A percentile compares a stretch with the other conserved stretches of the same genome.
These are phyloP conservation scores for Plectosphaerella plurivora DNA, from an alignment of 2,329 filamentous ascomycete species.

Conservation along the genomic window DNA sequence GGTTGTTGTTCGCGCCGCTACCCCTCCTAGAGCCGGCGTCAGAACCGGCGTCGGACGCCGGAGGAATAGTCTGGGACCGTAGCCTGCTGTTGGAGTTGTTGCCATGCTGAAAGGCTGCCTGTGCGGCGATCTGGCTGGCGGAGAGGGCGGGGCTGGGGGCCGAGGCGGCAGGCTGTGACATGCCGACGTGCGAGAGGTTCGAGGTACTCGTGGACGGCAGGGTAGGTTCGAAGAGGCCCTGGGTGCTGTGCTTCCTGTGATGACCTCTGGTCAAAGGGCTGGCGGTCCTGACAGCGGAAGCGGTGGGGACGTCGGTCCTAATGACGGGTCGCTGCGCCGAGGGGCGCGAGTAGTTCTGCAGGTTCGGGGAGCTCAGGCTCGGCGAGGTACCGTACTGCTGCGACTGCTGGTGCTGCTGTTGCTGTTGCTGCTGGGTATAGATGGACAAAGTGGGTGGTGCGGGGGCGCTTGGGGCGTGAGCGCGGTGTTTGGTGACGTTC, in stretches of 20 bases:
- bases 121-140: conserved; percentile 76
- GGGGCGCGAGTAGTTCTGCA: conserved; percentile 57
- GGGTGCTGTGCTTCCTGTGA: conserved; percentile 64
- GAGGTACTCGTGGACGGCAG: conserved; percentile 59
- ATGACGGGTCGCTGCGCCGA: conserved; percentile 23
- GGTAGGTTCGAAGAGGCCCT: conserved; percentile 72
- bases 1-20: background rate
- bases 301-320: conserved; percentile 22
- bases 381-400: conserved; percentile 38
- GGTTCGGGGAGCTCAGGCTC: conserved; percentile 42
- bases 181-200: conserved; percentile 46
- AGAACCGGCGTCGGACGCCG: conserved; percentile 37
- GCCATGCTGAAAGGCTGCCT: conserved; percentile 67
- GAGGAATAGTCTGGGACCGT: conserved; percentile 69
- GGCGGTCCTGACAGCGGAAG: conserved; percentile 16
- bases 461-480: conserved; percentile 12
- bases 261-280: conserved; percentile 25
- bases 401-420: conserved; percentile 37
- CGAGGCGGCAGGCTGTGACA: conserved; percentile 40
- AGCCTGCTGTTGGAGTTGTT: conserved; percentile 46
- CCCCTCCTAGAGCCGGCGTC: conserved; percentile 23
- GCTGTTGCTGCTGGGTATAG: conserved; percentile 24
- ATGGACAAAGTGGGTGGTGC: conserved; percentile 4
- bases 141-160: conserved; percentile 35
- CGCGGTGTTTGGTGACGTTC: conserved; percentile 40